Percentiles rank a stretch among this genome's conserved stretches.
These are phyloP conservation scores for Lignosus rhinocerotis DNA, from an alignment of 1,284 basidiomycete genomes.

Conservation along the genomic window DNA sequence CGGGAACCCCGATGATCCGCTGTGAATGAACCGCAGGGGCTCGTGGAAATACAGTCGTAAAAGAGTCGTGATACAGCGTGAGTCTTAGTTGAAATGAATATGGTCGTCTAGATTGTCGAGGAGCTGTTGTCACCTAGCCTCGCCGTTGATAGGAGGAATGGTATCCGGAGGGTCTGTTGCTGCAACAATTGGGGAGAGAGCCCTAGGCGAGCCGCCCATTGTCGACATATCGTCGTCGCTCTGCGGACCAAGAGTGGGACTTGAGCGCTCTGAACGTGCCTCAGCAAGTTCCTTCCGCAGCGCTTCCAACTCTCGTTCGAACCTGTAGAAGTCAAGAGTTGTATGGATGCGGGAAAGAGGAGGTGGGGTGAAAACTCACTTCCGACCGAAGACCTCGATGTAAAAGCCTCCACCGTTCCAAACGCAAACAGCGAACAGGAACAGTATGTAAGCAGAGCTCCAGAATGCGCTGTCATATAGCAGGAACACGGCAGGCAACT, in stretches of 20 bases:
- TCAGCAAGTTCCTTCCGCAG: constrained; percentile 85
- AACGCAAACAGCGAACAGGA: constrained; percentile 79
- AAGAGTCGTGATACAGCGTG: constrained; percentile 14
- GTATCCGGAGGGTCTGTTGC: constrained; percentile 24
- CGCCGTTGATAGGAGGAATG: constrained; percentile 7
- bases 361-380: constrained; percentile 52
- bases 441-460: constrained; percentile 75
- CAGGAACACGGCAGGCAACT: constrained; percentile 81
- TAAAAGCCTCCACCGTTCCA: constrained; percentile 89
- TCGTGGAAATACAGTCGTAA: constrained; percentile 4
- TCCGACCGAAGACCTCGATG: constrained; percentile 93
- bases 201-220: constrained; percentile 28
- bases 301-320: constrained; percentile 87
- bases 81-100: not conserved
- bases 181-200: constrained; percentile 26
- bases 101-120: not conserved
- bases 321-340: constrained; percentile 45
- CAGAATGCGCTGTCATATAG: constrained; percentile 77
- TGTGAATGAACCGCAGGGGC: not conserved
- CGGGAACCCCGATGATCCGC: not conserved
- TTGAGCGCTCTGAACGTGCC: constrained; percentile 46
- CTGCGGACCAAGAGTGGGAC: constrained; percentile 42
- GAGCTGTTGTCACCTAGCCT: not conserved
- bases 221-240: constrained; percentile 33
- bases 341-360: not conserved